Percentiles rank a stretch among this genome's conserved stretches.
Evolutionary conservation across 2,329 filamentous ascomycete genomes (phyloP).

Genomic region (Chaetomium olivaceum): DNA sequence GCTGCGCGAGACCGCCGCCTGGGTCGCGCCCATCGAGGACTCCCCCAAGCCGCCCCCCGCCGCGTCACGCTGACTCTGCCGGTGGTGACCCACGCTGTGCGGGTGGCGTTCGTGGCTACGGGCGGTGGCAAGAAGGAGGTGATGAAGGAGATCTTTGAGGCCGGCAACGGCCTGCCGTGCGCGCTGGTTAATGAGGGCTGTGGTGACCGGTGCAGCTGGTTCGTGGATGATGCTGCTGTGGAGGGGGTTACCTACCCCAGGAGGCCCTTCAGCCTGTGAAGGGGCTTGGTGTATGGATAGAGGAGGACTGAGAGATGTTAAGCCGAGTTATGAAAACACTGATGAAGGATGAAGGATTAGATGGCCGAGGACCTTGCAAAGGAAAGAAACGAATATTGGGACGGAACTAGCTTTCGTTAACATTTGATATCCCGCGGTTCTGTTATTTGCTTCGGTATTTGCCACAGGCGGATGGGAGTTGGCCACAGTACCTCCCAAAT

Average conservation of each 20-base stretch:
- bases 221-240: constrained; percentile 82
- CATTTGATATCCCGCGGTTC: constrained; percentile 19
- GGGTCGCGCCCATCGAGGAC: constrained; percentile 89
- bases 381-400: background rate
- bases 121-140: constrained; percentile 88
- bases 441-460: constrained; percentile 5
- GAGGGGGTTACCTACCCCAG: constrained; percentile 82
- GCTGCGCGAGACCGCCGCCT: constrained; percentile 81
- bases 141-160: constrained; percentile 89
- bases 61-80: constrained; percentile 91
- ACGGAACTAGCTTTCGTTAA: constrained; percentile 13
- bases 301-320: background rate
- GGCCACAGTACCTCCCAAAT: background rate
- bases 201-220: constrained; percentile 91
- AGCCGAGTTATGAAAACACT: background rate
- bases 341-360: background rate
- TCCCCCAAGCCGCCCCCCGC: constrained; percentile 91
- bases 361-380: too few relatives aligned
- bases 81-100: constrained; percentile 82
- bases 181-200: constrained; percentile 81
- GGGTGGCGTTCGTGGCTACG: constrained; percentile 88
- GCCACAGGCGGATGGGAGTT: background rate
- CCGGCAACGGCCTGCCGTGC: constrained; percentile 78
- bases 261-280: constrained; percentile 58
- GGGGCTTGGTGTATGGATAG: background rate